Conservation (phyloP, 352 stramenopile genomes). For the Globisporangium echinulatum region DNA sequence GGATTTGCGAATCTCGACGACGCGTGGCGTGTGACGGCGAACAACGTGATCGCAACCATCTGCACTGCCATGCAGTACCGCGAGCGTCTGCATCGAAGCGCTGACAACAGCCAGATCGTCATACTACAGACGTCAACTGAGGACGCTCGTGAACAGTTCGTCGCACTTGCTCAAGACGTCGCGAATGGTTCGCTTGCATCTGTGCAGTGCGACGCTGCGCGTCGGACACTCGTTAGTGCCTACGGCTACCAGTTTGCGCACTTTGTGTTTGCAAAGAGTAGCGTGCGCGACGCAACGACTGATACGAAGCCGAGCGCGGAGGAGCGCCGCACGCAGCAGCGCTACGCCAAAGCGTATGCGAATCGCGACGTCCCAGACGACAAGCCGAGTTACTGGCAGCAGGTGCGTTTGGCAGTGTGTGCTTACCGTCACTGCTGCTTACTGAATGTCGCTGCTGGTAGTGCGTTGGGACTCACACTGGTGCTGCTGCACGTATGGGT, state of each 20-base stretch:
- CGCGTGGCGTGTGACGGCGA: conserved; percentile 47
- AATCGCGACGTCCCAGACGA: conserved; percentile 30
- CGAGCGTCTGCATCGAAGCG: neutral
- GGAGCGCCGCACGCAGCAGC: conserved; percentile 25
- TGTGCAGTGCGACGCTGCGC: conserved; percentile 18
- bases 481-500: no score
- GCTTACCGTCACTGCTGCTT: neutral
- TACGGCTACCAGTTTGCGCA: conserved; percentile 51
- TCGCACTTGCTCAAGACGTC: conserved; percentile 23
- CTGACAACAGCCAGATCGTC: no score
- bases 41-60: conserved; percentile 39
- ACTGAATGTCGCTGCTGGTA: no score
- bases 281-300: conserved; percentile 18
- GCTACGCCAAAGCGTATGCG: conserved; percentile 31
- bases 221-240: conserved; percentile 24
- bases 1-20: conserved; percentile 19
- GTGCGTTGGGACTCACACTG: neutral
- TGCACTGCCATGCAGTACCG: conserved; percentile 9
- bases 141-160: no score
- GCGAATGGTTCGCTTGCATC: conserved; percentile 12
- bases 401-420: conserved; percentile 22
- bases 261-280: conserved; percentile 42
- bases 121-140: no score
- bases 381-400: conserved; percentile 57
- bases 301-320: conserved; percentile 24